phyloP scores from a whole-genome alignment of 179 eudicot species.

The Silene vulgaris region DNA sequence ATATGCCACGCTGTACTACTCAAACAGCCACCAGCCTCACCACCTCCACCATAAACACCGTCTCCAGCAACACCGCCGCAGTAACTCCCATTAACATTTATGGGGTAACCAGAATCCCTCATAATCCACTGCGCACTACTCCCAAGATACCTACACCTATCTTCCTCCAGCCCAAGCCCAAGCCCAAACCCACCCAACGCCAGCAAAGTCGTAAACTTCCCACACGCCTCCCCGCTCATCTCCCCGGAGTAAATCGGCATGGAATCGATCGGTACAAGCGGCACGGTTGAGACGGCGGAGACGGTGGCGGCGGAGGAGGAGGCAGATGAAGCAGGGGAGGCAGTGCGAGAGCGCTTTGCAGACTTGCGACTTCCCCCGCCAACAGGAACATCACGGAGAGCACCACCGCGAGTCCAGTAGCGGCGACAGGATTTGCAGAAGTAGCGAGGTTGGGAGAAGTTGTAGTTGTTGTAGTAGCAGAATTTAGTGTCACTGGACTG shows the following conservation, averaged over 20 bases:
- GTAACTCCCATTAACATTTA: neutral
- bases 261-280: neutral
- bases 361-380: constrained; percentile 59
- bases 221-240: constrained; percentile 14
- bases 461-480: constrained; percentile 80
- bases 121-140: too few species aligned
- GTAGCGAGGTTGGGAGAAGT: constrained; percentile 72
- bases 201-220: constrained; percentile 48
- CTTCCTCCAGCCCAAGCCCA: constrained; percentile 40
- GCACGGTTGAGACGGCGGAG: neutral
- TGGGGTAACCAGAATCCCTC: too few species aligned
- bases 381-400: constrained; percentile 63
- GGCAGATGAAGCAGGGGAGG: constrained; percentile 6
- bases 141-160: neutral
- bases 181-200: constrained; percentile 57
- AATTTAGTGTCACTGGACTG: constrained; percentile 54
- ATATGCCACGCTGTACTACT: constrained; percentile 49
- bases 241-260: neutral
- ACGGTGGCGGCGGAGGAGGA: neutral
- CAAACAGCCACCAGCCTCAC: neutral
- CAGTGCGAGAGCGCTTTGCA: constrained; percentile 50
- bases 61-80: constrained; percentile 16
- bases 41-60: constrained; percentile 11
- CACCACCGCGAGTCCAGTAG: constrained; percentile 78
- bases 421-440: constrained; percentile 73